phyloP scores from a whole-genome alignment of 2,329 filamentous ascomycete genomes.

The Cercospora brassicicola region DNA sequence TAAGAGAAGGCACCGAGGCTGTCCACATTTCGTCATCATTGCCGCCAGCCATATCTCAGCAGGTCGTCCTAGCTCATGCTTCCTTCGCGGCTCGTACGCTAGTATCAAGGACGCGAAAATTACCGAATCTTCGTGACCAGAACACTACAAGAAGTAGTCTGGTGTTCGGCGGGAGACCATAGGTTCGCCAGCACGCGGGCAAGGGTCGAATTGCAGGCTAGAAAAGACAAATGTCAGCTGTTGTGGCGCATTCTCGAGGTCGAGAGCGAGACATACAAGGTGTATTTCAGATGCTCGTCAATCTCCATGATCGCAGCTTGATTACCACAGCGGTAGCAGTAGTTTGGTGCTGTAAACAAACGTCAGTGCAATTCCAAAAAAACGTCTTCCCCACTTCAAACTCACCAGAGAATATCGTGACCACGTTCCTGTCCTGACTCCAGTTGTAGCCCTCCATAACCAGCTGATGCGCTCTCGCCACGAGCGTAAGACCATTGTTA shows the following conservation, averaged over 20 bases:
- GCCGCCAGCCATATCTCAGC: slow-evolving; percentile 2
- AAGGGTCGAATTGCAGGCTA: slow-evolving; percentile 98
- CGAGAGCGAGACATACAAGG: slow-evolving; percentile 70
- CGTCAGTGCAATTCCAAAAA: slow-evolving; percentile 33
- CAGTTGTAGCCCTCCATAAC: slow-evolving; percentile 99
- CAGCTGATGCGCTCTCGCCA: slow-evolving; percentile 93
- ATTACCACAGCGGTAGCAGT: slow-evolving; percentile 98
- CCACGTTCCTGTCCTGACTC: slow-evolving; percentile 97
- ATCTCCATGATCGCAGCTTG: slow-evolving; percentile 99
- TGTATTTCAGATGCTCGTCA: slow-evolving; percentile 98
- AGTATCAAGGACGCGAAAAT: slow-evolving; percentile 3
- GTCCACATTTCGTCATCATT: neutral
- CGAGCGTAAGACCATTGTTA: slow-evolving; percentile 94
- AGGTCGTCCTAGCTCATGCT: neutral
- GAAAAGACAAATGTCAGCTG: slow-evolving; percentile 8
- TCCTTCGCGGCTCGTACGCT: neutral
- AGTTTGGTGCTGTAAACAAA: slow-evolving; percentile 56
- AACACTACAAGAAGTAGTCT: slow-evolving; percentile 90
- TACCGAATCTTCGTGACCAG: slow-evolving; percentile 9
- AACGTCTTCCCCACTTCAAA: neutral
- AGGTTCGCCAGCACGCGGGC: slow-evolving; percentile 92
- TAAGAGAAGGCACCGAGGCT: neutral
- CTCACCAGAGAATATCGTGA: slow-evolving; percentile 94
- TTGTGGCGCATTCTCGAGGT: too few relatives aligned
- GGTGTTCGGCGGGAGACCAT: slow-evolving; percentile 96